A percentile compares a stretch with the other conserved stretches of the same genome.
Evolutionary conservation across 306 rosid genomes (phyloP).

Genomic region (Mimosa pudica): DNA sequence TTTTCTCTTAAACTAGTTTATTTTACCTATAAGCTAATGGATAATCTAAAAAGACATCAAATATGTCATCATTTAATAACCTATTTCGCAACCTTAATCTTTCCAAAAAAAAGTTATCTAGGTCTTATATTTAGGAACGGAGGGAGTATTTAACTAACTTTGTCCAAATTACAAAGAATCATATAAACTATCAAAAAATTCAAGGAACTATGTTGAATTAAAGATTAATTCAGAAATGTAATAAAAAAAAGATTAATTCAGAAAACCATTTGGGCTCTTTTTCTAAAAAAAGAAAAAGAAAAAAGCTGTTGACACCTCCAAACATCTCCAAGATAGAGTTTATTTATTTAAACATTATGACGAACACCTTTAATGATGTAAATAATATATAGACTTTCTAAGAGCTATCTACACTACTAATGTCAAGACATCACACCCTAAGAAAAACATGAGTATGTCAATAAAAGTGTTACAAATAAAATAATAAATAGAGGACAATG

Average conservation of each 20-base stretch:
- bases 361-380: background rate
- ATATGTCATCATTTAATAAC: too few species aligned
- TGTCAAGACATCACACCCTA: background rate
- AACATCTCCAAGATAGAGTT: background rate
- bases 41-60: too few species aligned
- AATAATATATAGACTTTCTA: background rate
- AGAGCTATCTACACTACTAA: background rate
- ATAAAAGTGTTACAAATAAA: background rate
- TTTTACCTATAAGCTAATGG: too few species aligned
- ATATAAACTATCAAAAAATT: too few species aligned
- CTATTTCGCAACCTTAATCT: too few species aligned
- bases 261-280: too few species aligned
- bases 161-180: background rate
- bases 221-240: too few species aligned
- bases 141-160: background rate
- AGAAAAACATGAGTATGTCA: background rate
- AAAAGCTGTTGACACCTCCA: background rate
- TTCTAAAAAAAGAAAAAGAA: too few species aligned
- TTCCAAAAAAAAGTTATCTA: too few species aligned
- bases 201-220: background rate
- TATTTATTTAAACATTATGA: background rate
- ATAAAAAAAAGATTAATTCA: too few species aligned
- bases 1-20: too few species aligned
- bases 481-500: background rate
- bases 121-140: too few species aligned